Percentiles rank a stretch among this genome's conserved stretches.
phyloP scores from a whole-genome alignment of 257 asterid genomes.

The Penstemon barbatus region DNA sequence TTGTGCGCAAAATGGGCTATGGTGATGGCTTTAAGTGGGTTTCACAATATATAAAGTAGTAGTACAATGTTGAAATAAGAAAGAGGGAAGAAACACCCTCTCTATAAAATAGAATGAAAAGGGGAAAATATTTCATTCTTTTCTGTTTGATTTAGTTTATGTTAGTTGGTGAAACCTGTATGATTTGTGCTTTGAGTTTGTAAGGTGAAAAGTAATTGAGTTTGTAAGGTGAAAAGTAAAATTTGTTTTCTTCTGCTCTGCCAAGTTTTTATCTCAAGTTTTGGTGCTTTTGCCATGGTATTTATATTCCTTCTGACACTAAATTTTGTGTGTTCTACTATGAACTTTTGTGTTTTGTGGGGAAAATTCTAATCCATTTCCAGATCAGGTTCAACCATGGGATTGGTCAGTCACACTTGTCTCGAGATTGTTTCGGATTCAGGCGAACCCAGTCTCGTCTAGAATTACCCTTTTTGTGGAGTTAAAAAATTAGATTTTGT shows the following conservation, averaged over 20 bases:
- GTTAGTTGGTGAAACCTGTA: no score
- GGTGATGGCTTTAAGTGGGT: conserved; percentile 48
- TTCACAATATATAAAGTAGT: conserved; percentile 43
- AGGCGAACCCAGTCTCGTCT: no score
- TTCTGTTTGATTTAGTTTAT: no score
- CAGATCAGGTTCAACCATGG: no score
- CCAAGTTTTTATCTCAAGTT: conserved; percentile 33
- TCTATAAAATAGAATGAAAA: no score
- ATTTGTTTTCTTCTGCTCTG: conserved; percentile 30
- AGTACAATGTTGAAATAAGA: no score
- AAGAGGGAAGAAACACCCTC: no score
- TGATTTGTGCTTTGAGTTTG: conserved; percentile 32
- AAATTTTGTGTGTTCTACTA: not conserved
- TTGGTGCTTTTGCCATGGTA: conserved; percentile 1
- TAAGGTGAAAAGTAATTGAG: conserved; percentile 30
- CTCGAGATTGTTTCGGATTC: no score
- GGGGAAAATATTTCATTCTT: no score
- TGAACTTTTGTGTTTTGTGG: conserved; percentile 5
- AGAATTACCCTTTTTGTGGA: no score
- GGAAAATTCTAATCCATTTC: not conserved
- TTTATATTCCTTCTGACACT: not conserved
- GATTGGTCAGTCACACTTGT: no score
- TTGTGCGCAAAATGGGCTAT: conserved; percentile 47
- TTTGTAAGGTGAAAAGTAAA: conserved; percentile 35
- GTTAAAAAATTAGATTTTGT: no score